Evolutionary conservation across 371 early-diverging fungal genomes (phyloP), one percentile per base, ranked within the genome.

Genomic region (Mucor indicus): DNA sequence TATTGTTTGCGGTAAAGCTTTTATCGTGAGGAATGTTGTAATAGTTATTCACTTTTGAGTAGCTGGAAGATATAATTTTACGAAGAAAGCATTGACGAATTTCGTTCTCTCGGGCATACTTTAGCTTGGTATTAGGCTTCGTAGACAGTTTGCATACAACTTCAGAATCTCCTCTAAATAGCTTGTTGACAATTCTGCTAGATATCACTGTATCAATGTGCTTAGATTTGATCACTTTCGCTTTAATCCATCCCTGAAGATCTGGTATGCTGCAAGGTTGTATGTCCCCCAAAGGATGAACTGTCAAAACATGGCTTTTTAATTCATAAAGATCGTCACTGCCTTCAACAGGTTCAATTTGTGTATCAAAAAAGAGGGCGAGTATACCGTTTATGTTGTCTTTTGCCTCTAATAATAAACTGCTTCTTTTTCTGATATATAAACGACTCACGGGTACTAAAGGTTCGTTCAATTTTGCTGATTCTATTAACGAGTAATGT

Each of bases 261-360:
- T 19, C 29, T 30, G 6, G 21, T 30, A 8, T n/a, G 12, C 0
- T 17, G 9, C 3, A 17, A 19, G 5, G 43, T 32, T 60, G 60
- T 12, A 60, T 50, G 3, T 56, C 50, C 0, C 75, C 71, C 2
- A 75, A 27, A 16, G 69, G 69, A 16, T 62, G 65, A 4, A 55
- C 71, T 16, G 62, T 38, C 2, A 37, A 52, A 6, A 59, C 61
- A 29, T 68, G 53, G 1, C 60, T 57, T 15, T 43, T 53, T 5
- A 70, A 29, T 3, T 41, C 31, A 20, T 38, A 49, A 2, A 37
- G 25, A 9, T 40, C 48, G 6, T 57, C 15, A 22, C 54, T 38
- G 8, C 41, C 22, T 15, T 31, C 17, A 15, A 31, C 6, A 5
- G 20, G 32, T 6, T 25, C 23, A 6, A 42, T 24, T 21, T n/a